Conservation (phyloP, 1,284 basidiomycete genomes). For the Tremellales sp. region DNA sequence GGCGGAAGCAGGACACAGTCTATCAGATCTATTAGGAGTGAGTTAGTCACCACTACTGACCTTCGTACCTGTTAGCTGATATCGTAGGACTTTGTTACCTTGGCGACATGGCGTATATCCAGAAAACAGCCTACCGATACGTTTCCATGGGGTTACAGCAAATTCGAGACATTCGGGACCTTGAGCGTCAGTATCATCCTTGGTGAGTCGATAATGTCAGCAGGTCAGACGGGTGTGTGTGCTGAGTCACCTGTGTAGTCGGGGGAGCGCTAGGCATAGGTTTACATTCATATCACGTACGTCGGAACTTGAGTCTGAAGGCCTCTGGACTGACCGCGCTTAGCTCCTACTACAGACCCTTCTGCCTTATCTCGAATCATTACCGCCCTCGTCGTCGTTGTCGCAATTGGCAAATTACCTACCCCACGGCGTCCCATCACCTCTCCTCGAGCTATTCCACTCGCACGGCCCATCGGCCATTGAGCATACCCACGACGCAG, state of each 20-base stretch:
- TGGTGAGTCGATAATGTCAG: conserved; percentile 42
- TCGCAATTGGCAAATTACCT: conserved; percentile 35
- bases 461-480: conserved; percentile 48
- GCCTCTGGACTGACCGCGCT: no score
- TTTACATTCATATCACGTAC: conserved; percentile 73
- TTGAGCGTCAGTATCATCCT: conserved; percentile 77
- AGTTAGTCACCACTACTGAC: conserved; percentile 7
- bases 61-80: background rate
- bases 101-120: conserved; percentile 86
- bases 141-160: conserved; percentile 66
- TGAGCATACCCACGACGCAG: conserved; percentile 57
- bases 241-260: no score
- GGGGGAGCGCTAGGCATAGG: conserved; percentile 88
- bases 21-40: conserved; percentile 61
- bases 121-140: conserved; percentile 67
- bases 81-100: conserved; percentile 74
- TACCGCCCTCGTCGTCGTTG: conserved; percentile 41
- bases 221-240: background rate
- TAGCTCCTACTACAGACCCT: conserved; percentile 46
- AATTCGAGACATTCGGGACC: conserved; percentile 91
- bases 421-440: conserved; percentile 43
- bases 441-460: conserved; percentile 48
- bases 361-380: conserved; percentile 46
- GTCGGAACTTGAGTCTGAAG: conserved; percentile 7
- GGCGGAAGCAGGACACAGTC: conserved; percentile 92